Base-by-base conservation (phyloP, 1,139 yeast species). In the Hemisphaericaspora xylofermentans region DNA sequence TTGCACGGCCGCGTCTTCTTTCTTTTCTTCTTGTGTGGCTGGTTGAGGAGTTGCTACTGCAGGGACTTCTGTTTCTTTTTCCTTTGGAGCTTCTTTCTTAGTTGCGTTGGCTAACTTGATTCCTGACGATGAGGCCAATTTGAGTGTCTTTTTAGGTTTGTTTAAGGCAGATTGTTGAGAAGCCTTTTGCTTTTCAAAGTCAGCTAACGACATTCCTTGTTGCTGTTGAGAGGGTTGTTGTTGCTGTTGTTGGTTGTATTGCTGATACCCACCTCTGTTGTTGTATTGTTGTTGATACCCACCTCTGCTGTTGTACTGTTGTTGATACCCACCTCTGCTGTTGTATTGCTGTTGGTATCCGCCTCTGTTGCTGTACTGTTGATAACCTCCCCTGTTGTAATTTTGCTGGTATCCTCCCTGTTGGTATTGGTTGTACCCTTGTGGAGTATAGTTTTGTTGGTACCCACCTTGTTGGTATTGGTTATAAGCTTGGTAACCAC, bases 181-280 rank as follows among this genome's bases (percentile, higher is more conserved):
- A 46, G 72, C 67, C 58, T 83, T 79, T 63, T 83, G 84, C 60
- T 84, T 84, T 64, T 88, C 87, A 68, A 82, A 88, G 58, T 89
- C 96, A 43, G 89, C 95, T 55, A 89, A 74, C 30, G 95, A 81
- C 89, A 88, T 82, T 40, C 93, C 94, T 50, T 65, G 73, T 27
- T 58, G 56, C 44, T 52, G 61, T 36, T 48, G 57, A 35, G 46
- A 48, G 36, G 52, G 56, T 35, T 50, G 59, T 27, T 50, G 53
- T 41, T 51, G 52, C 50, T 42, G 46, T 22, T 41, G 44, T 10
- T 38, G 49, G 24, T 21, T 21, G 24, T 21, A 21, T 21, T 21
- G 26, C 61, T 56, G 49, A 50, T 57, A 57, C 16, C 63, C 63
- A 21, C 59, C 60, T 48, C 58, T 54, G 50, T 50, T 49, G 52